Conservation (phyloP, 345 rosid species). For the Geranium brycei region DNA sequence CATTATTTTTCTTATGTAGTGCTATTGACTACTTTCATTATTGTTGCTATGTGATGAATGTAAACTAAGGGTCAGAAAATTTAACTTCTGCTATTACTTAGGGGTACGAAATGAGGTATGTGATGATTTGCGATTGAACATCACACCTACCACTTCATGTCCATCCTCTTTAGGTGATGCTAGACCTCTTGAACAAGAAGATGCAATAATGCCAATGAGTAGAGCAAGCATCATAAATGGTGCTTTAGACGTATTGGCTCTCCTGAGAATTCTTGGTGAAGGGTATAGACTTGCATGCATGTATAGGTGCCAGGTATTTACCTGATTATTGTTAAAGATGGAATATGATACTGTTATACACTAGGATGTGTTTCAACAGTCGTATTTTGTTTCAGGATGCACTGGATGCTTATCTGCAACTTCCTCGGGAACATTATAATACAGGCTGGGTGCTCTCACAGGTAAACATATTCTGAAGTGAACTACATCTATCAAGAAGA, state of each 20-base stretch:
- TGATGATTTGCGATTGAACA: slow-evolving; percentile 64
- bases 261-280: slow-evolving; percentile 77
- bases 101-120: slow-evolving; percentile 59
- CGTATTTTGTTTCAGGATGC: slow-evolving; percentile 53
- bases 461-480: slow-evolving; percentile 34
- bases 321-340: slow-evolving; percentile 4
- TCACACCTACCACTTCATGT: slow-evolving; percentile 29
- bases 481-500: neutral
- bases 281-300: slow-evolving; percentile 80
- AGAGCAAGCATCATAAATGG: slow-evolving; percentile 48
- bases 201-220: slow-evolving; percentile 28
- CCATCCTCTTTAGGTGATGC: slow-evolving; percentile 34
- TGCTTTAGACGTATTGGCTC: slow-evolving; percentile 58
- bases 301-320: slow-evolving; percentile 73
- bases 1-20: too few species aligned
- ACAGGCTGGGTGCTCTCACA: slow-evolving; percentile 97
- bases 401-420: slow-evolving; percentile 54
- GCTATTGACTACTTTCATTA: too few species aligned
- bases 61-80: slow-evolving; percentile 9
- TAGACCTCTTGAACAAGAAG: slow-evolving; percentile 57
- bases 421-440: slow-evolving; percentile 76
- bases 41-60: slow-evolving; percentile 4
- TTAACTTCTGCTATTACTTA: slow-evolving; percentile 13
- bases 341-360: neutral
- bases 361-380: too few species aligned